phyloP scores from a whole-genome alignment of 768 basidiomycete genomes.

The Suillus subaureus region DNA sequence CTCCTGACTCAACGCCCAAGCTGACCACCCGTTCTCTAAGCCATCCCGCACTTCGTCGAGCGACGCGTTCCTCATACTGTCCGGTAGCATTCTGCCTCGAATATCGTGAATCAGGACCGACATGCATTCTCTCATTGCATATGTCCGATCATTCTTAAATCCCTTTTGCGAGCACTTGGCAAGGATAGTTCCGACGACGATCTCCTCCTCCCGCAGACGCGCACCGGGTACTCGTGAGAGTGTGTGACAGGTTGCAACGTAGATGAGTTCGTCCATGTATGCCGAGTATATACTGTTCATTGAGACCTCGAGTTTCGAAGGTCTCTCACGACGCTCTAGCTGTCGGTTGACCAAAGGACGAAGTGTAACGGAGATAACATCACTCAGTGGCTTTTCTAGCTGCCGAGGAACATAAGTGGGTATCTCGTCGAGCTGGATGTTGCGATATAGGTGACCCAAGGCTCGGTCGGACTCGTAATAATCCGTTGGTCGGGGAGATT shows the following conservation, averaged over 20 bases:
- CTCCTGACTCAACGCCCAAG: conserved; percentile 59
- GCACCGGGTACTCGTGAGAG: conserved; percentile 57
- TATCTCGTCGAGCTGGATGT: conserved; percentile 47
- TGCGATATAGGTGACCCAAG: conserved; percentile 72
- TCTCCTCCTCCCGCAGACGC: conserved; percentile 69
- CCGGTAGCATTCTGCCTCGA: conserved; percentile 40
- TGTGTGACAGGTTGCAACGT: conserved; percentile 70
- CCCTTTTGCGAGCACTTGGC: conserved; percentile 66
- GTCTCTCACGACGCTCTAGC: conserved; percentile 15
- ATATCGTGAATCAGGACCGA: conserved; percentile 53
- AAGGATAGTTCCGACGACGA: conserved; percentile 74
- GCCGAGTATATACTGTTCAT: conserved; percentile 45
- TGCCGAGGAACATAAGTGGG: conserved; percentile 19
- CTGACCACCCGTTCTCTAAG: conserved; percentile 61
- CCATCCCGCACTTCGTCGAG: conserved; percentile 36
- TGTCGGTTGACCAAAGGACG: conserved; percentile 23
- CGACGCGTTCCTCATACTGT: conserved; percentile 26
- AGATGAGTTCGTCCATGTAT: conserved; percentile 68
- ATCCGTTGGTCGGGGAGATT: conserved; percentile 54
- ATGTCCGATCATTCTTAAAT: conserved; percentile 58
- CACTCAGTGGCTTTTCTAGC: conserved; percentile 24
- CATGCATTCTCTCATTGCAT: conserved; percentile 64
- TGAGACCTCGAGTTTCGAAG: conserved; percentile 29
- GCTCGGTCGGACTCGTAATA: conserved; percentile 75
- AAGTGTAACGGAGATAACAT: conserved; percentile 33